Conservation (phyloP, 108 stramenopile genomes). For the Cylindrotheca closterium region DNA sequence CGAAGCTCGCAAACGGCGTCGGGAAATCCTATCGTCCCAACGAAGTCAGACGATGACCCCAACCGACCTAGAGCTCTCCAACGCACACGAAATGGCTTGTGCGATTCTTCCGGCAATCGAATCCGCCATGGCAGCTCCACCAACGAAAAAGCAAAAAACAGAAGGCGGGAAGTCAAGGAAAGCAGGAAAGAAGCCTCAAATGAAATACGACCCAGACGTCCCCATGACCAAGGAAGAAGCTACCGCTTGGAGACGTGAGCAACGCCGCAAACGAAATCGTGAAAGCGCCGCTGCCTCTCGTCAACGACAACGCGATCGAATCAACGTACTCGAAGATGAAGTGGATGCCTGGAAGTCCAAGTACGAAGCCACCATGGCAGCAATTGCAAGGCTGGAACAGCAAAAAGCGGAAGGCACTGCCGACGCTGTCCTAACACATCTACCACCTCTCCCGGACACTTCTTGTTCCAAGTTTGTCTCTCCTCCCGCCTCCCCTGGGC, state of each 20-base stretch:
- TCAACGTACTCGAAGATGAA: conserved; percentile 73
- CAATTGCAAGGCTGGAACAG: conserved; percentile 49
- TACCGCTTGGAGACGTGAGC: conserved; percentile 74
- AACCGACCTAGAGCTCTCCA: no score
- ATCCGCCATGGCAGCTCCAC: background rate
- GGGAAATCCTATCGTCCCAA: conserved; percentile 46
- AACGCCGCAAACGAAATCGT: conserved; percentile 84
- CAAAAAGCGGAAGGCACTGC: background rate
- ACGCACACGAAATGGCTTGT: no score
- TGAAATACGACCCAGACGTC: conserved; percentile 83
- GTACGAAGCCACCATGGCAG: conserved; percentile 55
- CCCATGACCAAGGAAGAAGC: conserved; percentile 84
- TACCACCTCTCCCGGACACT: background rate
- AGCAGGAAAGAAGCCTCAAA: conserved; percentile 60
- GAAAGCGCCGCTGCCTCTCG: conserved; percentile 81
- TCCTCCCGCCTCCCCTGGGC: conserved; percentile 25
- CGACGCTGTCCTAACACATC: background rate
- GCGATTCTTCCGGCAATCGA: background rate
- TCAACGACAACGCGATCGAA: conserved; percentile 77
- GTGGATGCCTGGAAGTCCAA: conserved; percentile 65
- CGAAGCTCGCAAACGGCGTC: conserved; percentile 51
- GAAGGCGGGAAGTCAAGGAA: background rate
- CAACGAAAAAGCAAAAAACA: background rate
- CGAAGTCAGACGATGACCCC: conserved; percentile 14
- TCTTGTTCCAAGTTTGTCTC: conserved; percentile 23